Evolutionary conservation across 2,329 filamentous ascomycete genomes (phyloP), one percentile per base, ranked within the genome.

Genomic region (Pseudogymnoascus sp.): DNA sequence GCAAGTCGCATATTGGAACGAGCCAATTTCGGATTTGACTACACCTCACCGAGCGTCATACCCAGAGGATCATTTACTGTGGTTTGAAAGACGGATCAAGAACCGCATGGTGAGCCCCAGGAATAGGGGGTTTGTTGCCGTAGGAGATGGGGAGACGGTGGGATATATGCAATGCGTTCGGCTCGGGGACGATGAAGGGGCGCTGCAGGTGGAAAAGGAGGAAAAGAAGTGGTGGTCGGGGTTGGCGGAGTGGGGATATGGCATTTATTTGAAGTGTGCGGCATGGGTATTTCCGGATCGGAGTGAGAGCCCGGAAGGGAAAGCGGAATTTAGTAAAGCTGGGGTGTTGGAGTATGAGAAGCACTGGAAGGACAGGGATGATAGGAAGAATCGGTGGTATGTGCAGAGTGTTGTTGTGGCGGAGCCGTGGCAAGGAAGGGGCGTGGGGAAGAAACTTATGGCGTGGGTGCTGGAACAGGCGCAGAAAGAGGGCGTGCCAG

Each of bases 361-460:
- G 25, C 62, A 68, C 63, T 72, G 69, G 67, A 59, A 64, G 9
- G 28, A 21, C n/a, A 31, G 43, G 12, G 40, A 49, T 9, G 66
- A 68, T 40, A 66, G 68, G 63, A 61, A 61, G 34, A 65, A 66
- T 64, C 59, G 70, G 43, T 72, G 71, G 71, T 63, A 70, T 67
- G 65, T 62, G 14, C 63, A 66, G 64, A 68, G 66, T 62, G 62
- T 67, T 14, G 69, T 70, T 46, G 65, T 72, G 16, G 18, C 31
- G 2, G 28, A 59, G 25, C 64, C 66, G 28, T 71, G 63, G 46
- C 69, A 69, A 37, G 62, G 69, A 18, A 65, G 49, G 63, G 68
- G 68, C 1, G 64, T 70, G 59, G 70, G 71, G 59, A 70, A 66
- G 67, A 65, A 14, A 56, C 60, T 72, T 28, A 70, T 72, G 69